These are phyloP conservation scores for Xanthoceras sorbifolium DNA, from an alignment of 345 rosid genomes.

Conservation along the genomic window DNA sequence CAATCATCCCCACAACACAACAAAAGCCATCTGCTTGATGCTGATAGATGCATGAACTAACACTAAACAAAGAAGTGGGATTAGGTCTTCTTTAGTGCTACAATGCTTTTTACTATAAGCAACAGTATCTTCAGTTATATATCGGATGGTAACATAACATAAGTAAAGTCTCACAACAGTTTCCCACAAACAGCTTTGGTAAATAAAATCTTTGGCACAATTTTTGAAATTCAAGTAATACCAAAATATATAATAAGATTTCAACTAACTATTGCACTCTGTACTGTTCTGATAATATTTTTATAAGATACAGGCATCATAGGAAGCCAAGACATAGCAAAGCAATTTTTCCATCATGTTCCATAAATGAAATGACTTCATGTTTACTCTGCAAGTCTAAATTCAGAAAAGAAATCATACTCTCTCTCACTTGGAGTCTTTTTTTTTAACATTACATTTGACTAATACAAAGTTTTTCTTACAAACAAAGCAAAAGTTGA, in stretches of 20 bases:
- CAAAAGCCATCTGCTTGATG: slow-evolving; percentile 4
- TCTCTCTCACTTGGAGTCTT: not conserved
- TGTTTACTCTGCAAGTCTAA: not conserved
- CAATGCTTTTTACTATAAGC: too few relatives aligned
- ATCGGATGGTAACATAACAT: not conserved
- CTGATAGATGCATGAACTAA: slow-evolving; percentile 9
- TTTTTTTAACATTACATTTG: too few relatives aligned
- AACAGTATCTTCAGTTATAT: slow-evolving; percentile 1
- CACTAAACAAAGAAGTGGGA: slow-evolving; percentile 3
- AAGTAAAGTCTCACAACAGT: not conserved
- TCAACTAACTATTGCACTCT: not conserved
- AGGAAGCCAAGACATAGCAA: too few relatives aligned
- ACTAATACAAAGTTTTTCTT: not conserved
- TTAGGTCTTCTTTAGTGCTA: slow-evolving; percentile 8
- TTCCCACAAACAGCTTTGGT: not conserved
- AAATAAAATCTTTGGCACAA: not conserved
- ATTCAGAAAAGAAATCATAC: not conserved
- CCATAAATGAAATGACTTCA: slow-evolving; percentile 13
- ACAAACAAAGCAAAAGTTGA: not conserved
- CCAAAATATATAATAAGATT: not conserved
- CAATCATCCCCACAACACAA: not conserved
- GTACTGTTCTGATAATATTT: not conserved
- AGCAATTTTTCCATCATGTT: not conserved
- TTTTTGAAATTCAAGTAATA: not conserved
- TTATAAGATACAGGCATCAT: not conserved